Base-by-base conservation (phyloP, 2,329 filamentous ascomycete species). In the Bipolaris sorokiniana region DNA sequence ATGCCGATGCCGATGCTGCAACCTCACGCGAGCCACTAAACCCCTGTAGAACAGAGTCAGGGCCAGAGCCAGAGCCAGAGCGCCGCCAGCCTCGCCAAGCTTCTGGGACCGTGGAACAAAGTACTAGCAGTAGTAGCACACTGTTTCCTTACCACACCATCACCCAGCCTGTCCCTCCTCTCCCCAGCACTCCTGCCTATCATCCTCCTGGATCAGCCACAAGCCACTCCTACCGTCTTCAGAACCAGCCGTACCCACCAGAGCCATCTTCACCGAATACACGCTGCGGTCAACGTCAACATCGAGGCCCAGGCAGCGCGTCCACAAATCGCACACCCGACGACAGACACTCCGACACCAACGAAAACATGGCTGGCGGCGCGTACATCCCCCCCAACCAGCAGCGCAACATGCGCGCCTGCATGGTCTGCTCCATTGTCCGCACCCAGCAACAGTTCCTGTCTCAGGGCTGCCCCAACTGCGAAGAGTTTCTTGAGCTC, bases 371-470 rank as follows among this genome's bases (percentile, higher is more conserved):
- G 31, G 23, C 57, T 48, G 56, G 60, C 51, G 66, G 66, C 83
- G 89, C 87, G 76, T 92, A 87, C 76, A 88, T 92, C 61, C 80
- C 90, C 15, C 84, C 90, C 6, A 84, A 83, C 75, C 90, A 95
- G 79, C 88, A 90, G 81, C 91, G 93, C 79, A 88, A 91, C 76
- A 86, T 96, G 67, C 93, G 95, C 79, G 95, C 95, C 72, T 99
- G 95, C 83, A 97, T 99, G 92, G 92, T 98, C 68, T 99, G 95
- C 86, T 94, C 92, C 52, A 90, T 98, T 74, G 91, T 98, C 64
- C 92, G 94, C 83, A 89, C 90, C 59, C 87, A 89, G 72, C 84
- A 83, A 65, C 89, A 91, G 77, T 99, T 99, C 84, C 84, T 88
- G 70, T 86, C 87, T 70, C 84, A 90, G 73, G 95, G 95, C 66